Evolutionary conservation across 306 rosid species (phyloP).

Genomic region (Alnus glutinosa): DNA sequence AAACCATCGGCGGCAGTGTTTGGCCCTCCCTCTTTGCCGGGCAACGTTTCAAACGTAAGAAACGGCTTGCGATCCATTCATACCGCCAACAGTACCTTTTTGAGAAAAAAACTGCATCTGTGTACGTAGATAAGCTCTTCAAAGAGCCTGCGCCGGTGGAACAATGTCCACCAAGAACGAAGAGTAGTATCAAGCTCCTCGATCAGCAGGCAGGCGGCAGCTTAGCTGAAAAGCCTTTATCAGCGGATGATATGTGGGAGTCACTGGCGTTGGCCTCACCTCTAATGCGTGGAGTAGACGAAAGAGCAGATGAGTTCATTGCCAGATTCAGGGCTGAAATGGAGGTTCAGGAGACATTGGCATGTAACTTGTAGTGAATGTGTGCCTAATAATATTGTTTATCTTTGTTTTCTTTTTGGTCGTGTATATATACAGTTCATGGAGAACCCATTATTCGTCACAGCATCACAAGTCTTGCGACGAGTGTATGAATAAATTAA

Average conservation of each 20-base stretch:
- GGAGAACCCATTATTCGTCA: no score
- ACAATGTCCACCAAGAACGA: background rate
- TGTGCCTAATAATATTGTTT: background rate
- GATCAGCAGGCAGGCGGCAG: slow-evolving; percentile 21
- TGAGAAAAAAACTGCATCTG: slow-evolving; percentile 37
- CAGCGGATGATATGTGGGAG: slow-evolving; percentile 67
- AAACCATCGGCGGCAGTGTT: background rate
- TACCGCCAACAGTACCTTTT: background rate
- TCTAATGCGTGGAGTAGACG: slow-evolving; percentile 56
- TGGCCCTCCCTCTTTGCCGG: slow-evolving; percentile 24
- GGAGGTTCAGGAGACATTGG: slow-evolving; percentile 54
- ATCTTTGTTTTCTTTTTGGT: background rate
- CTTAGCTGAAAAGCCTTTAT: background rate
- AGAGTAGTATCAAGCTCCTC: slow-evolving; percentile 2
- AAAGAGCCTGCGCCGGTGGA: slow-evolving; percentile 33
- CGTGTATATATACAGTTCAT: no score
- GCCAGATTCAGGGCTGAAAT: slow-evolving; percentile 52
- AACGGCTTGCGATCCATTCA: background rate
- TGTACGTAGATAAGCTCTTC: slow-evolving; percentile 65
- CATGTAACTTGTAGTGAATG: slow-evolving; percentile 24
- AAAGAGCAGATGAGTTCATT: slow-evolving; percentile 73
- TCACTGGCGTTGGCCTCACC: slow-evolving; percentile 64
- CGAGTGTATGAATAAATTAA: no score
- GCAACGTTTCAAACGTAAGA: slow-evolving; percentile 31
- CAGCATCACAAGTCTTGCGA: no score